phyloP scores from a whole-genome alignment of 257 asterid genomes.

The Eustoma russellianum region DNA sequence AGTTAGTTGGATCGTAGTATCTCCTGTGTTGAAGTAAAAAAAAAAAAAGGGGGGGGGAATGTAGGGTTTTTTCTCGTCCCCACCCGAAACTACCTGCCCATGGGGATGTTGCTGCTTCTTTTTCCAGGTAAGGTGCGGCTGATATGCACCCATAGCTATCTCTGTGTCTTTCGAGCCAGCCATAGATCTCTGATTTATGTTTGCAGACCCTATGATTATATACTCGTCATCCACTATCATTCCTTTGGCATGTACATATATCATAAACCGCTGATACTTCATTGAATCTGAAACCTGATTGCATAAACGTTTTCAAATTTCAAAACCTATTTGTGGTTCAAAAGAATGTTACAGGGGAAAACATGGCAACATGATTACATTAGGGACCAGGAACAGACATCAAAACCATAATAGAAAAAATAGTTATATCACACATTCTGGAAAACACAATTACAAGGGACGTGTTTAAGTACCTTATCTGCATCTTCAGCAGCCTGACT shows the following conservation, averaged over 20 bases:
- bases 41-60: too few relatives aligned
- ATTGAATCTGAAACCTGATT: conserved; percentile 47
- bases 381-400: background rate
- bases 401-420: background rate
- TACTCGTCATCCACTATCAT: conserved; percentile 90
- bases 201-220: conserved; percentile 79
- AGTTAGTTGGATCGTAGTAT: too few relatives aligned
- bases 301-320: background rate
- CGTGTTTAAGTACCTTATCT: conserved; percentile 70
- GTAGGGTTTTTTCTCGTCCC: too few relatives aligned
- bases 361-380: background rate
- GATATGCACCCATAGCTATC: conserved; percentile 96
- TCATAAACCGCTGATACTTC: conserved; percentile 80
- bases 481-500: conserved; percentile 33
- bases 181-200: conserved; percentile 88
- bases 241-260: conserved; percentile 93
- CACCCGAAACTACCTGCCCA: conserved; percentile 52
- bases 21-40: background rate
- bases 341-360: background rate
- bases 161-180: conserved; percentile 94
- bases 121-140: conserved; percentile 61
- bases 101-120: conserved; percentile 47
- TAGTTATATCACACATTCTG: too few relatives aligned
- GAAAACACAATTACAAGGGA: too few relatives aligned
- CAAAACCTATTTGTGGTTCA: background rate